Conservation (phyloP, 345 rosid species). For the Camelina neglecta region DNA sequence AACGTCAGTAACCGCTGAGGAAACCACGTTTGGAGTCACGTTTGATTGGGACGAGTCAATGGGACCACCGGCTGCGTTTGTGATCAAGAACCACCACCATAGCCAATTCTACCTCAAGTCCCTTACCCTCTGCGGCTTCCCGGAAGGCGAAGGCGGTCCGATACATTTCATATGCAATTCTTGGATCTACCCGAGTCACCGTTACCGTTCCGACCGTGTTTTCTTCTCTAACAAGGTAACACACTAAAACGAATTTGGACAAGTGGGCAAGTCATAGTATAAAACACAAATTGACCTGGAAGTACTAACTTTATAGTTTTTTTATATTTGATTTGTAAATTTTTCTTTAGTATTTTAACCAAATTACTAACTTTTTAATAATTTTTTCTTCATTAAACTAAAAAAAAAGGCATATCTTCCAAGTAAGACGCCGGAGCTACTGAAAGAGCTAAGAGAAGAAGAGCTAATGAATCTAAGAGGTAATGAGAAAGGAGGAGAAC, state of each 20-base stretch:
- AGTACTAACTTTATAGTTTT: neutral
- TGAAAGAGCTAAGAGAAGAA: conserved; percentile 65
- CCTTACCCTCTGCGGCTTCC: conserved; percentile 56
- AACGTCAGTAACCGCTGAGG: conserved; percentile 58
- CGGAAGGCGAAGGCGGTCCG: conserved; percentile 48
- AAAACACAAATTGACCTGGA: conserved; percentile 6
- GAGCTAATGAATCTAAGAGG: conserved; percentile 77
- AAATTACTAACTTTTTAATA: too few species aligned
- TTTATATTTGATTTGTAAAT: neutral
- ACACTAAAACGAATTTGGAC: neutral
- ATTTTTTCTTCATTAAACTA: too few species aligned
- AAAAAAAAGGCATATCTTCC: conserved; percentile 82
- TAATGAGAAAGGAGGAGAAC: conserved; percentile 55
- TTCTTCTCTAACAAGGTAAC: conserved; percentile 93
- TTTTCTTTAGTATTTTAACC: neutral
- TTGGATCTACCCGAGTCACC: conserved; percentile 83
- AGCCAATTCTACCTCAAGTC: conserved; percentile 70
- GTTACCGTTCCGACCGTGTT: conserved; percentile 69
- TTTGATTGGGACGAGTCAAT: conserved; percentile 77
- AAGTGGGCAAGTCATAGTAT: conserved; percentile 4
- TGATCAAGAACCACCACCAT: conserved; percentile 67
- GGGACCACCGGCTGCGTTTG: conserved; percentile 76
- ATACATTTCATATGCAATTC: conserved; percentile 84
- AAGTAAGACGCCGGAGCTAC: conserved; percentile 70
- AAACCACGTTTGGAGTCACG: conserved; percentile 50